Evolutionary conservation across 2,329 filamentous ascomycete species (phyloP), one percentile per base, ranked within the genome.

Genomic region (Colletotrichum horii): DNA sequence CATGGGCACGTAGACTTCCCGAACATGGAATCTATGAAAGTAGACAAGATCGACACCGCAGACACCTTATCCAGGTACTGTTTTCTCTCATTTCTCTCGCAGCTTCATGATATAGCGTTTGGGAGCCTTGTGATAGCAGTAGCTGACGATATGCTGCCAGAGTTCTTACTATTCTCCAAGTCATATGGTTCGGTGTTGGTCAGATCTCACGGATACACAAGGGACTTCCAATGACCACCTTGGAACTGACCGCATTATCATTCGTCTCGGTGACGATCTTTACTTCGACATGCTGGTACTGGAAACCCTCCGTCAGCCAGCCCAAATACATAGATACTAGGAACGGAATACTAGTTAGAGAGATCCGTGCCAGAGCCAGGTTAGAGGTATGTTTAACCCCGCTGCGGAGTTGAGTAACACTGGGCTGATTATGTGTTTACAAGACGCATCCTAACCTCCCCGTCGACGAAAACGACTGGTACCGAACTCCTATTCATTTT

Each of bases 291-390:
- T 48, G 9, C 38, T 48, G 38, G 38, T 48, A 12, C 1, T 11
- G 9, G 38, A 48, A 48, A 48, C 38, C 38, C 0, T 2, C 19
- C 19, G 0, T 48, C 19, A 0, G 38, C 38, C 4, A 48, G 38
- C 38, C 38, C 19, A 2, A 0, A 0, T 48, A 48, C 2, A 48
- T 48, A 1, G 4, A 48, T 48, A 48, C 38, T 2, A n/a, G 3
- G 9, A 12, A 48, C 19, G 38, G 19, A 48, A 48, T 12, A 12
- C 2, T 5, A 6, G 19, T 48, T 0, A 48, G 9, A 1, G 38
- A 48, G 38, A n/a, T 48, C 12, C 38, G 38, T 48, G 1, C 19
- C 1, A n/a, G 5, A n/a, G 38, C 38, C 19, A 48, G 11, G 19
- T 6, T 6, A 2, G 5, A 12, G 38, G 19, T 48, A 9, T 4